These are phyloP conservation scores for Aspergillus carbonarius DNA, from an alignment of 2,329 filamentous ascomycete genomes.

Conservation along the genomic window DNA sequence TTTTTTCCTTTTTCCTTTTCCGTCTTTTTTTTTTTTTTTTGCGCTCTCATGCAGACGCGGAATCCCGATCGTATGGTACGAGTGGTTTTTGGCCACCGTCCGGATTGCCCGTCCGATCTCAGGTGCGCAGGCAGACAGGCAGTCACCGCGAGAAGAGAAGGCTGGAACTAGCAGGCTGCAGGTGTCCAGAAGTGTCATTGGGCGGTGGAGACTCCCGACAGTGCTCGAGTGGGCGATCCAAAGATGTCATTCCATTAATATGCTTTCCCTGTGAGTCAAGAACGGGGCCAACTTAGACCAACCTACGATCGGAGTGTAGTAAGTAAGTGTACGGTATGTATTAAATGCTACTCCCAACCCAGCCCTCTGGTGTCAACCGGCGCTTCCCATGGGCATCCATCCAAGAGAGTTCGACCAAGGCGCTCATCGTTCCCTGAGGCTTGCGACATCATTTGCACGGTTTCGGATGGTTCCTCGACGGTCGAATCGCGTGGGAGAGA, in stretches of 20 bases:
- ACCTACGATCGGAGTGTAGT: neutral
- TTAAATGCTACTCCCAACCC: neutral
- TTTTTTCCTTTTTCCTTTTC: slow-evolving; percentile 2
- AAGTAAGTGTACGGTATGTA: neutral
- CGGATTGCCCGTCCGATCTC: slow-evolving; percentile 26
- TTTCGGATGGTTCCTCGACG: slow-evolving; percentile 11
- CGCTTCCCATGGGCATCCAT: neutral
- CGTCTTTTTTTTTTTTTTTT: neutral
- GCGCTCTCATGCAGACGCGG: slow-evolving; percentile 14
- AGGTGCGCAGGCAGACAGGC: slow-evolving; percentile 10
- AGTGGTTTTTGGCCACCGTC: slow-evolving; percentile 16
- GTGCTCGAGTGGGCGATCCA: neutral
- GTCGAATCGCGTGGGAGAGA: neutral
- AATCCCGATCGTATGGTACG: slow-evolving; percentile 28
- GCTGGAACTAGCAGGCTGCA: slow-evolving; percentile 20
- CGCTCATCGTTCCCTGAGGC: slow-evolving; percentile 5
- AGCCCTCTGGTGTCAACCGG: neutral
- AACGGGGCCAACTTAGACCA: slow-evolving; percentile 6
- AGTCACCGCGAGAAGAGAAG: neutral
- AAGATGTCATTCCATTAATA: neutral
- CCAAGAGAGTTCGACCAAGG: slow-evolving; percentile 14
- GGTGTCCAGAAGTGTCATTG: slow-evolving; percentile 24
- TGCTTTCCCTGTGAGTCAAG: neutral
- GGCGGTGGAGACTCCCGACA: slow-evolving; percentile 14
- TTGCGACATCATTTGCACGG: slow-evolving; percentile 14